Base-by-base conservation (phyloP, 2,329 filamentous ascomycete genomes). In the Lachnellula hyalina region DNA sequence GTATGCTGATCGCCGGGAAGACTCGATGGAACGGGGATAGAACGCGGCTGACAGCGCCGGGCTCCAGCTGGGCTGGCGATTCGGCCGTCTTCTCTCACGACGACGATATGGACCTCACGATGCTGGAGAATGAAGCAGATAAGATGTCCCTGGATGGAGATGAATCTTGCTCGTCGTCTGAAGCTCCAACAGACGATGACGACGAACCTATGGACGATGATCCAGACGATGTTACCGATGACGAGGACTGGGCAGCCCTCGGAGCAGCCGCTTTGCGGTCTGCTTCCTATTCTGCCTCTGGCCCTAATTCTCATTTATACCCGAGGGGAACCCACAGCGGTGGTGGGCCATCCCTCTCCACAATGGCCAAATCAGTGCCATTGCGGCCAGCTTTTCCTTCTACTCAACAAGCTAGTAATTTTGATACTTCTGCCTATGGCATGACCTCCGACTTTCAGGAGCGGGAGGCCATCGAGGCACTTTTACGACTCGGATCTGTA, bases 221-320 rank as follows among this genome's bases (percentile, higher is more conserved):
- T 67, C 84, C 89, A 57, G 86, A 88, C 62, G 90, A 96, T 68
- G 82, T 89, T 56, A 97, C 94, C 23, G 94, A 97, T 69, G 90
- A 96, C 69, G 93, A 97, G 72, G 92, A 97, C 73, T 96, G 93
- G 92, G 90, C 89, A 47, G 84, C 88, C 51, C 87, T 96, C 59
- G 93, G 91, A 52, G 90, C 92, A 32, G 90, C 88, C 52, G 89
- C 90, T 61, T 80, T 96, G 63, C 85, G 92, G 61, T 81, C 82
- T 56, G 79, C 80, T 48, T 86, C 83, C 6, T 85, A 85, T 65
- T 77, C 80, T 52, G 79, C 73, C 65, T 80, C 76, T 63, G 75
- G 81, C 73, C 74, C 84, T 66, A 71, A 73, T 63, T 72, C 77
- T 58, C 75, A 73, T 71, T 73, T 77, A 70, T 77, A 81, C 75